phyloP scores from a whole-genome alignment of 2,329 filamentous ascomycete genomes.

The Hypoxylon sp. region DNA sequence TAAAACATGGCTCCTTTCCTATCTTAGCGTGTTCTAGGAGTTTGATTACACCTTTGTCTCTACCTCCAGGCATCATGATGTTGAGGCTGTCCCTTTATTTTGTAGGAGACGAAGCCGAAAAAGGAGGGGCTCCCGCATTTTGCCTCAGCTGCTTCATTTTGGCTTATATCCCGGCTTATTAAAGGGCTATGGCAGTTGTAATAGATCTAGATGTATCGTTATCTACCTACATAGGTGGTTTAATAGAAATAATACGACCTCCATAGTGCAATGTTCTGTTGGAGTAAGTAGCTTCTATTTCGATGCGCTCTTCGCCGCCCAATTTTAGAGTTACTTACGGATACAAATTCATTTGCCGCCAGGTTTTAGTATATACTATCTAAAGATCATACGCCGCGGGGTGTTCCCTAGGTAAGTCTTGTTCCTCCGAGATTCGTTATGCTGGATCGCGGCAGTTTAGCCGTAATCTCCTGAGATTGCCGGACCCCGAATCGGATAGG shows the following conservation, averaged over 20 bases:
- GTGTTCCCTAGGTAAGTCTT: slow-evolving; percentile 3
- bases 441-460: slow-evolving; percentile 37
- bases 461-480: slow-evolving; percentile 39
- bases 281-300: slow-evolving; percentile 12
- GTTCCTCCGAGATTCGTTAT: slow-evolving; percentile 14
- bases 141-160: slow-evolving; percentile 36
- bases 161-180: slow-evolving; percentile 46
- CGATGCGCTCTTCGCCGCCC: not conserved
- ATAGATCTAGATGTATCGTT: slow-evolving; percentile 17
- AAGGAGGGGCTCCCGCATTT: slow-evolving; percentile 39
- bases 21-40: not conserved
- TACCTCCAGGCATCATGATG: not conserved
- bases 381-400: not conserved
- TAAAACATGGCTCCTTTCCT: slow-evolving; percentile 43
- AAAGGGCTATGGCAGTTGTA: slow-evolving; percentile 35
- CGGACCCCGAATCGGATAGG: slow-evolving; percentile 27
- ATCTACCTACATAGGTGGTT: not conserved
- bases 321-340: not conserved
- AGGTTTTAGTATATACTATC: not conserved
- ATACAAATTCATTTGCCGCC: slow-evolving; percentile 9
- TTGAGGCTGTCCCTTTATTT: slow-evolving; percentile 35
- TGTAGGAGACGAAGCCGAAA: slow-evolving; percentile 33
- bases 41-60: not conserved
- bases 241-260: slow-evolving; percentile 1
- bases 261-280: slow-evolving; percentile 10